Base-by-base conservation (phyloP, 345 rosid genomes). In the Limnanthes douglasii region DNA sequence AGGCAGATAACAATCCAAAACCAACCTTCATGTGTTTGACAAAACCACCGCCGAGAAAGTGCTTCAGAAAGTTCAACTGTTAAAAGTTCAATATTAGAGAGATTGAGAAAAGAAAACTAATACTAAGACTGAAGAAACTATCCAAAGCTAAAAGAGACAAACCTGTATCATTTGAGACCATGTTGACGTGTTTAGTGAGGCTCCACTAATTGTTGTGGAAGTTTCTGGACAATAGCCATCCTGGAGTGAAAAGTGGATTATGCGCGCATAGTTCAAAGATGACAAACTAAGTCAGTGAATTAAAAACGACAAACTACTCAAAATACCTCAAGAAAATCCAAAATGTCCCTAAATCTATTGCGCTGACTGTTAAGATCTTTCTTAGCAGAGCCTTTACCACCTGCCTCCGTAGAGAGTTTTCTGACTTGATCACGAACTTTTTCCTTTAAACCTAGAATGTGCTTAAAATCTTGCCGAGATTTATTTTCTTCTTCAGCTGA, bases 11-110 rank as follows among this genome's bases (percentile, higher is more conserved):
- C n/a, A n/a, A n/a, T n/a, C n/a, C n/a, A n/a, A n/a, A n/a, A n/a
- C n/a, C n/a, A n/a, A n/a, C n/a, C n/a, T 72, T 94, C 88, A 90
- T 75, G 65, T 90, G 98, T 60, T 69, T 90, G 15, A 68, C 69
- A 59, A 90, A 90, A 3, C 98, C 98, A 32, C 96, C 69, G 5
- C 88, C 98, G 41, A 90, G 85, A 39, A 77, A 84, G 50, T 30
- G 88, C 74, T 72, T 90, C 55, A 84, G 33, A 48, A 59, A 90
- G 67, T 80, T 80, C 34, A 84, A 57, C 96, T 90, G 80, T n/a
- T n/a, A n/a, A n/a, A n/a, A n/a, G n/a, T n/a, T n/a, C n/a, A n/a
- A n/a, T n/a, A n/a, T n/a, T n/a, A n/a, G n/a, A n/a, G n/a, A n/a
- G n/a, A 36, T 1, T 12, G 25, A 12, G 18, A 45, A 5, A 14